Percentiles rank a stretch among this genome's conserved stretches.
phyloP scores from a whole-genome alignment of 495 filamentous ascomycete genomes.

The Aspergillus carlsbadensis region DNA sequence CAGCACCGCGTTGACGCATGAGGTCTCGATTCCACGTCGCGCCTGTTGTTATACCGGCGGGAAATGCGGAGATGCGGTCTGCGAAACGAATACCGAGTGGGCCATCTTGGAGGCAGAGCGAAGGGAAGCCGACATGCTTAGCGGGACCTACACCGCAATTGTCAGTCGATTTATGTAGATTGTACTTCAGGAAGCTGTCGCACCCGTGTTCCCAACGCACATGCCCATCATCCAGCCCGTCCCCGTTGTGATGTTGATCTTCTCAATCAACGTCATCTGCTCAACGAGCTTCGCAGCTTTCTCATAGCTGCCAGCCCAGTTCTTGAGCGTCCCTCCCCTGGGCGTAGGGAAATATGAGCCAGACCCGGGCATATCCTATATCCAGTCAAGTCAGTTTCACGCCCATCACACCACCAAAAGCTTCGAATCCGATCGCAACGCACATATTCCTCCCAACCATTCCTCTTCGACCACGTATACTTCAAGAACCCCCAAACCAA shows the following conservation, averaged over 20 bases:
- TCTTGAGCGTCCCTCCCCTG: conserved; percentile 67
- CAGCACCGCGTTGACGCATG: conserved; percentile 68
- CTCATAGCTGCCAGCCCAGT: conserved; percentile 76
- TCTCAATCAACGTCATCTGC: conserved; percentile 84
- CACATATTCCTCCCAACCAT: conserved; percentile 11
- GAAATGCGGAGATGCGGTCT: conserved; percentile 75
- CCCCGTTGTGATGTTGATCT: conserved; percentile 93
- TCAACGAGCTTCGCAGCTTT: conserved; percentile 78
- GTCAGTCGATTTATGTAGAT: background rate
- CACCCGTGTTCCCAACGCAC: conserved; percentile 84
- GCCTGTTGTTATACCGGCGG: conserved; percentile 81
- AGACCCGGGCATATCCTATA: conserved; percentile 34
- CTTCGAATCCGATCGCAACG: too few relatives aligned
- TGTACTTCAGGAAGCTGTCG: background rate
- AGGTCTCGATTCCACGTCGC: conserved; percentile 85
- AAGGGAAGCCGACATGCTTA: conserved; percentile 70
- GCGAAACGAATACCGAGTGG: conserved; percentile 78
- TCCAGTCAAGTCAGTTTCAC: background rate
- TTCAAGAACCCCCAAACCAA: conserved; percentile 24
- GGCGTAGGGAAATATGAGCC: conserved; percentile 87
- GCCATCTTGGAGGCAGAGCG: conserved; percentile 87
- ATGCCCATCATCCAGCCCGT: conserved; percentile 88
- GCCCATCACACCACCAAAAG: background rate
- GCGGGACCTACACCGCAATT: conserved; percentile 57
- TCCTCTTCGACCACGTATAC: conserved; percentile 9